Evolutionary conservation across 495 filamentous ascomycete species (phyloP), one percentile per base, ranked within the genome.

Genomic region (Aspergillus avenaceus): DNA sequence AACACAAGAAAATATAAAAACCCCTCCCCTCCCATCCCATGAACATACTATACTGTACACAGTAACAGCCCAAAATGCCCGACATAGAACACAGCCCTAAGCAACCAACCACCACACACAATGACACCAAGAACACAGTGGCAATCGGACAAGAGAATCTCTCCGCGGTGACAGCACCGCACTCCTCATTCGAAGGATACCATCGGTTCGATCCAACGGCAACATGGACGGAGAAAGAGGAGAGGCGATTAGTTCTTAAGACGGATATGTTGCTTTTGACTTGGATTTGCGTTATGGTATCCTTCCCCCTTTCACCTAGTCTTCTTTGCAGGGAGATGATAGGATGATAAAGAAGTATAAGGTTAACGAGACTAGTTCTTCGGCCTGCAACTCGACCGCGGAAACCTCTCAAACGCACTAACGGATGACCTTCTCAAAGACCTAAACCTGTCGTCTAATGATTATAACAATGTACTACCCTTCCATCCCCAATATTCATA

Each of bases 381-480:
- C 45, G 73, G 71, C 1, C 63, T 83, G 1, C 78, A 83, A 56
- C 67, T 81, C 22, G 80, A 83, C 52, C 72, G 80, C 0, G 75
- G 71, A 12, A 83, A 83, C 41, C 59, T 83, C 2, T 58, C 65
- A 0, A 72, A 83, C 32, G 79, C 78, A 12, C 52, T 81, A 23
- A 68, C 79, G 0, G 79, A 81, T 51, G 75, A 77, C 40, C 59
- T 83, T 51, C 60, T 83, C 19, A 62, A 72, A 13, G 78, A 83
- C 38, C 57, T 83, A 28, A 61, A 66, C n/a, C 32, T 83, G 47
- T 70, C 67, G 23, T 80, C 68, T 7, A 70, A 83, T 56, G 78
- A 67, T 18, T 65, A 66, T 45, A 66, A 66, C 29, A 67, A 61
- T 50, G 62, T 62, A 43, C n/a, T n/a, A n/a, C n/a, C n/a, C n/a